Base-by-base conservation (phyloP, 768 basidiomycete species). In the Strobilomyces echinocephalus region DNA sequence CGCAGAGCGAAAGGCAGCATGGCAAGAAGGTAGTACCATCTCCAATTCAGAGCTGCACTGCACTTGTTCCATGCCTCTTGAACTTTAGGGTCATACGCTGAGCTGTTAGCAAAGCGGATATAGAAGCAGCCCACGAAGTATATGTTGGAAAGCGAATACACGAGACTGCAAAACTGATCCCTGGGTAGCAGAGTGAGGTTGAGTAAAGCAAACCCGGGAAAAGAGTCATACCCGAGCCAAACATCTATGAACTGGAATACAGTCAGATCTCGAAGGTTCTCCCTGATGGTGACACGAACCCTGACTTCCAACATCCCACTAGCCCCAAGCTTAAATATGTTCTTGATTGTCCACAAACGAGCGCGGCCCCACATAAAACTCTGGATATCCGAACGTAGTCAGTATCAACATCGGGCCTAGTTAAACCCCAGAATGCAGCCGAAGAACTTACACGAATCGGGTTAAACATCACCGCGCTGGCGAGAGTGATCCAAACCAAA, bases 121-220 rank as follows among this genome's bases (percentile, higher is more conserved):
- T 94, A 95, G 7, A 83, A 77, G 63, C 95, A 98, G 2, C 72
- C 83, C 52, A 95, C 71, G 58, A 87, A 80, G 68, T 80, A 88
- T 9, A 94, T 62, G 62, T 87, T 85, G 14, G 85, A 81, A 8
- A 95, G 67, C 0, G 86, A 80, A 71, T 88, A 95, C 8, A 77
- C 70, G 35, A 97, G 75, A 58, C 87, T 91, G 72, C 88, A 90
- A 62, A 89, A 78, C 60, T 91, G 88, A 63, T 93, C 91, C 8
- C 88, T 91, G 61, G 33, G 24, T 8, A 18, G 50, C 12, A 24
- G 28, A 4, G 49, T 65, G 49, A 65, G 53, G 45, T 40, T 45
- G 7, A 4, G 5, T 36, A 31, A 38, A 43, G n/a, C 8, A 49
- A 34, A 26, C 9, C 1, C 42, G 38, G 7, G 18, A 16, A 38